A percentile compares a stretch with the other conserved stretches of the same genome.
phyloP scores from a whole-genome alignment of 129 eudicot genomes.

The Tagetes patula region DNA sequence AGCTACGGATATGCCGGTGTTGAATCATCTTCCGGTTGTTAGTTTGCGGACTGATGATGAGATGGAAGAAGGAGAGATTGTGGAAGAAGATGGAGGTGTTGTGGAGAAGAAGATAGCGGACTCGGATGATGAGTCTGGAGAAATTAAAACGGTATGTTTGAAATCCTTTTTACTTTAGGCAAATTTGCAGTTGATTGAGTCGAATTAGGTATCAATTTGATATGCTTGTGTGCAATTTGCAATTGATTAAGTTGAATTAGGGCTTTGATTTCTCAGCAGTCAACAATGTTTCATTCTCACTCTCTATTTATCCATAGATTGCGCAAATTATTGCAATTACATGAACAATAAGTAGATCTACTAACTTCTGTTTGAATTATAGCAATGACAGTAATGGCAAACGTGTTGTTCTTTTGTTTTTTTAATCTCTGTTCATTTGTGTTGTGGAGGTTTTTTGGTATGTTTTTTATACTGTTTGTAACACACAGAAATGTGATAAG shows the following conservation, averaged over 20 bases:
- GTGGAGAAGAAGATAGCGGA: constrained; percentile 28
- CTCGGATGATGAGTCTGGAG: constrained; percentile 77
- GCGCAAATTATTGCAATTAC: too few relatives aligned
- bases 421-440: too few relatives aligned
- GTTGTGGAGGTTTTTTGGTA: neutral
- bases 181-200: constrained; percentile 12
- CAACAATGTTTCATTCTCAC: too few relatives aligned
- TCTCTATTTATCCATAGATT: too few relatives aligned
- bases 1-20: constrained; percentile 10
- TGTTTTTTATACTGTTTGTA: constrained; percentile 40
- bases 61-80: constrained; percentile 98
- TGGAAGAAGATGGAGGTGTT: constrained; percentile 57
- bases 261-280: constrained; percentile 23
- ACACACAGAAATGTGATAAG: constrained; percentile 44
- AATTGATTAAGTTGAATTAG: neutral
- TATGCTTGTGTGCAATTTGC: neutral
- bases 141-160: constrained; percentile 64
- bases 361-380: too few relatives aligned
- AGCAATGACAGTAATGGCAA: too few relatives aligned
- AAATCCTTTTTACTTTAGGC: constrained; percentile 1
- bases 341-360: too few relatives aligned
- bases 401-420: too few relatives aligned
- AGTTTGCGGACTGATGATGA: constrained; percentile 58
- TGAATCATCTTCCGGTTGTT: constrained; percentile 16
- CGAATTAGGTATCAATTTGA: constrained; percentile 9